Evolutionary conservation across 2,329 filamentous ascomycete species (phyloP).

Genomic region (Trichoderma gracile): DNA sequence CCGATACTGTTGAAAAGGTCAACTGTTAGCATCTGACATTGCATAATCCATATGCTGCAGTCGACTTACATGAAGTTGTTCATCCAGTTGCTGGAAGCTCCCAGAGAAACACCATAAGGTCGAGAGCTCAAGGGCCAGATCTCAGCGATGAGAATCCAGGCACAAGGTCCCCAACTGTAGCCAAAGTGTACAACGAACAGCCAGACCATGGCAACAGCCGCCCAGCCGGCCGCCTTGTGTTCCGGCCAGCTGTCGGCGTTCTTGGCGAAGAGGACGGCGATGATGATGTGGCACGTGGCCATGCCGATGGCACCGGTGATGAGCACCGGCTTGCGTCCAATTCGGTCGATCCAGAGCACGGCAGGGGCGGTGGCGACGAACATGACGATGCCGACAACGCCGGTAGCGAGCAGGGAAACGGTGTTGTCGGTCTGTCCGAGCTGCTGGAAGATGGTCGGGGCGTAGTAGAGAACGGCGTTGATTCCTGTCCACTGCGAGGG

Average conservation of each 20-base stretch:
- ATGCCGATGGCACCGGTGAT: slow-evolving; percentile 68
- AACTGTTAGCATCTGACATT: background rate
- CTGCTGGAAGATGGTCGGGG: slow-evolving; percentile 67
- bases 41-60: too few relatives aligned
- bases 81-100: slow-evolving; percentile 66
- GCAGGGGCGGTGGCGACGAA: slow-evolving; percentile 67
- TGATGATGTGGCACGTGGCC: slow-evolving; percentile 69
- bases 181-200: slow-evolving; percentile 74
- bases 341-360: slow-evolving; percentile 64
- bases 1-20: slow-evolving; percentile 39
- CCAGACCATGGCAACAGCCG: slow-evolving; percentile 67
- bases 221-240: slow-evolving; percentile 68
- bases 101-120: slow-evolving; percentile 69
- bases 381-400: slow-evolving; percentile 71
- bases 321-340: slow-evolving; percentile 64
- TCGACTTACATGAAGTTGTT: slow-evolving; percentile 53
- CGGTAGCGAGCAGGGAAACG: slow-evolving; percentile 64
- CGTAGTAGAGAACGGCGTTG: slow-evolving; percentile 67
- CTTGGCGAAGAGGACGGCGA: slow-evolving; percentile 67
- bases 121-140: slow-evolving; percentile 71
- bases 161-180: slow-evolving; percentile 72
- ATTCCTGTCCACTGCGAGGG: slow-evolving; percentile 42
- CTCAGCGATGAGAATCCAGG: slow-evolving; percentile 74
- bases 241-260: slow-evolving; percentile 59
- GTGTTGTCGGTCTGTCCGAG: slow-evolving; percentile 58